phyloP scores from a whole-genome alignment of 768 basidiomycete genomes.

The Serendipita vermifera region DNA sequence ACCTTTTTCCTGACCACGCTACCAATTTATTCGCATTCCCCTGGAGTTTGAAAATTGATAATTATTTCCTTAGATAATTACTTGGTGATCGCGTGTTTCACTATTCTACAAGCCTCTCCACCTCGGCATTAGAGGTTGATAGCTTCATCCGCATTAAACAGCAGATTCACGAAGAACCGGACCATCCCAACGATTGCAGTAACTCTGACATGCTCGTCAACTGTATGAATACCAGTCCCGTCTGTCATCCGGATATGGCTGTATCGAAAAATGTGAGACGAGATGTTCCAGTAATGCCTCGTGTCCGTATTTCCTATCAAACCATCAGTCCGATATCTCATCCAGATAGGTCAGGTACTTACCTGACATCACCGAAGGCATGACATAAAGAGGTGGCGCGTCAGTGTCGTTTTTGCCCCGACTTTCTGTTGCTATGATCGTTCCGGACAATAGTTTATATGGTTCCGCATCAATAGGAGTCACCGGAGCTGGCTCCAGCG shows the following conservation, averaged over 20 bases:
- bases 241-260: conserved; percentile 9
- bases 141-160: conserved; percentile 57
- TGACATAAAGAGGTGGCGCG: neutral
- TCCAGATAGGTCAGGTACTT: neutral
- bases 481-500: conserved; percentile 55
- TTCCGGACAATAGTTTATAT: conserved; percentile 45
- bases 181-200: conserved; percentile 50
- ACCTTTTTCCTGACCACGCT: too few relatives aligned
- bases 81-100: too few relatives aligned
- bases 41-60: too few relatives aligned
- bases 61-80: too few relatives aligned
- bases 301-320: conserved; percentile 29
- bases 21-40: too few relatives aligned
- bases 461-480: conserved; percentile 33
- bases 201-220: conserved; percentile 23
- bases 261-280: conserved; percentile 59
- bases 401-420: conserved; percentile 11
- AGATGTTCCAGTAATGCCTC: conserved; percentile 41
- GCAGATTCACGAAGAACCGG: conserved; percentile 48
- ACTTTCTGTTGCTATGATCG: conserved; percentile 38
- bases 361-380: conserved; percentile 4
- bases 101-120: too few relatives aligned
- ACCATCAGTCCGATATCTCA: neutral
- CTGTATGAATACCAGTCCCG: conserved; percentile 8
- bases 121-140: conserved; percentile 9